phyloP scores from a whole-genome alignment of 495 filamentous ascomycete genomes.

The Xylaria grammica region DNA sequence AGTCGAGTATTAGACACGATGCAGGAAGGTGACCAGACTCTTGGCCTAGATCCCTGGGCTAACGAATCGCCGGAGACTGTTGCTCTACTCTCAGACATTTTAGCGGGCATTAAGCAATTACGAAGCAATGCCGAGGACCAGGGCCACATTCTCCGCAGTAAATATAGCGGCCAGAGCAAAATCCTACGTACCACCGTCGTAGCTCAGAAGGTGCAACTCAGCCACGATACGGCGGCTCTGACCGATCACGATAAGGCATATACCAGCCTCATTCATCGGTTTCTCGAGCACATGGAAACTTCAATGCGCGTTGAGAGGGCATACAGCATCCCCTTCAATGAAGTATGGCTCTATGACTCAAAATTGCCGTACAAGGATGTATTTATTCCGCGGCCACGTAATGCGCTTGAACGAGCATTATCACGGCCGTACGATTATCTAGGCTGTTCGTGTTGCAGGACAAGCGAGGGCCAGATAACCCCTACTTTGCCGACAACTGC shows the following conservation, averaged over 20 bases:
- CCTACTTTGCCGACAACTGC: slow-evolving; percentile 76
- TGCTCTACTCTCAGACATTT: slow-evolving; percentile 43
- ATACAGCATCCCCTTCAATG: slow-evolving; percentile 71
- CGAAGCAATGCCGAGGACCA: slow-evolving; percentile 46
- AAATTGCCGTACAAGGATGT: slow-evolving; percentile 78
- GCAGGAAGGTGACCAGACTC: slow-evolving; percentile 42
- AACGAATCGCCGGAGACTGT: slow-evolving; percentile 41
- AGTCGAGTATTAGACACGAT: slow-evolving; percentile 39
- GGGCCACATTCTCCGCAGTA: slow-evolving; percentile 67
- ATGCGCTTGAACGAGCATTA: slow-evolving; percentile 80
- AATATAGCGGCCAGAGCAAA: slow-evolving; percentile 72
- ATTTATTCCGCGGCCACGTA: slow-evolving; percentile 79
- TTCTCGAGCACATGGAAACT: slow-evolving; percentile 60
- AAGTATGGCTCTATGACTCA: slow-evolving; percentile 84
- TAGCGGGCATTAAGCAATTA: slow-evolving; percentile 45
- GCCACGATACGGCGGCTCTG: slow-evolving; percentile 75
- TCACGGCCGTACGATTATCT: slow-evolving; percentile 85
- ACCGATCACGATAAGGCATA: slow-evolving; percentile 77
- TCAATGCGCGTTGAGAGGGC: slow-evolving; percentile 65
- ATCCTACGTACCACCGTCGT: slow-evolving; percentile 83
- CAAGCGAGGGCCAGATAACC: slow-evolving; percentile 52
- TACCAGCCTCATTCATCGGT: slow-evolving; percentile 70
- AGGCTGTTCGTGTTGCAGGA: slow-evolving; percentile 69
- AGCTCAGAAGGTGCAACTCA: slow-evolving; percentile 84
- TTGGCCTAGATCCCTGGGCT: slow-evolving; percentile 42